Percentiles rank a stretch among this genome's conserved stretches.
These are phyloP conservation scores for Millerozyma acaciae DNA, from an alignment of 805 yeast species.

Conservation along the genomic window DNA sequence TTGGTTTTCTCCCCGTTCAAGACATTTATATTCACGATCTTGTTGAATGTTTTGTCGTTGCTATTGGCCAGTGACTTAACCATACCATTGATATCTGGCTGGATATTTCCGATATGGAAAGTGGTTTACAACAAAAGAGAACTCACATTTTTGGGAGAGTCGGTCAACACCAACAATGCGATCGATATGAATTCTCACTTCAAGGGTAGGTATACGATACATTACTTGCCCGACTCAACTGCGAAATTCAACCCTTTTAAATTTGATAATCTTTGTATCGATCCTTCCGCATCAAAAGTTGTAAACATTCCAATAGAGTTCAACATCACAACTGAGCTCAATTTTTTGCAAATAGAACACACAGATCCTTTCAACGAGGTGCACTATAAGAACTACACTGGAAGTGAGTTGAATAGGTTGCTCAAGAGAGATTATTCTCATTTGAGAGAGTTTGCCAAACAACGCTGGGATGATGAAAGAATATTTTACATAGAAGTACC, in stretches of 20 bases:
- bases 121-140: slow-evolving; percentile 40
- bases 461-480: slow-evolving; percentile 27
- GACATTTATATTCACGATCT: slow-evolving; percentile 45
- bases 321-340: slow-evolving; percentile 75
- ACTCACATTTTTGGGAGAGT: slow-evolving; percentile 49
- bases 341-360: slow-evolving; percentile 59
- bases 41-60: slow-evolving; percentile 49
- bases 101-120: slow-evolving; percentile 42
- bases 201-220: slow-evolving; percentile 80
- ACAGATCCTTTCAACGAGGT: slow-evolving; percentile 52
- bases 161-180: slow-evolving; percentile 34
- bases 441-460: slow-evolving; percentile 20
- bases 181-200: slow-evolving; percentile 59
- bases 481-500: slow-evolving; percentile 65
- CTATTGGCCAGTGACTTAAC: slow-evolving; percentile 50
- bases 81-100: slow-evolving; percentile 39
- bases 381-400: slow-evolving; percentile 50
- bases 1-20: slow-evolving; percentile 59
- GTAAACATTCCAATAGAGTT: slow-evolving; percentile 64
- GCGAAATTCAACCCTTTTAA: slow-evolving; percentile 77
- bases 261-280: slow-evolving; percentile 57
- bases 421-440: slow-evolving; percentile 28
- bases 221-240: slow-evolving; percentile 87
- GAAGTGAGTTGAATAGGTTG: slow-evolving; percentile 48
- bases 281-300: slow-evolving; percentile 24